Evolutionary conservation across 108 stramenopile genomes (phyloP).

Genomic region (Pseudonitzschia delicatissima): DNA sequence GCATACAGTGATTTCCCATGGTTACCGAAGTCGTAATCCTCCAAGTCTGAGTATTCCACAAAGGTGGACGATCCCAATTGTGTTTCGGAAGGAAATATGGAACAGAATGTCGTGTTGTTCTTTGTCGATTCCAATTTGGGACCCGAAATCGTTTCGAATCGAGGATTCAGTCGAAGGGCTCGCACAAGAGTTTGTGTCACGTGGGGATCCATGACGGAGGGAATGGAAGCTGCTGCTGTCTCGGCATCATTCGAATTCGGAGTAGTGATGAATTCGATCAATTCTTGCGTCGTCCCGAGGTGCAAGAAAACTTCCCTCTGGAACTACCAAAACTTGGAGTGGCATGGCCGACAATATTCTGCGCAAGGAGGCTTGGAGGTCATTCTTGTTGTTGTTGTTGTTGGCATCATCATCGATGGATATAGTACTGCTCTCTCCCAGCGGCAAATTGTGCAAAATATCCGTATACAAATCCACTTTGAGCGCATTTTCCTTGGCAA

Average conservation of each 20-base stretch:
- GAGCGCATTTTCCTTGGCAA: constrained; percentile 37
- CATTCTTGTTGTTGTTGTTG: not conserved
- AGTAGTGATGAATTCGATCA: constrained; percentile 52
- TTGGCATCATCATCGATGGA: not conserved
- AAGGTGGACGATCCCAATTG: constrained; percentile 17
- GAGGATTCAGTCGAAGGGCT: not conserved
- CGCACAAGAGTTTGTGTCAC: not conserved
- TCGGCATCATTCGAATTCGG: not conserved
- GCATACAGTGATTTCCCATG: constrained; percentile 9
- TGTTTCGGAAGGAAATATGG: constrained; percentile 9
- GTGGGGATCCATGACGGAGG: not conserved
- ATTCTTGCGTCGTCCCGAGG: constrained; percentile 72
- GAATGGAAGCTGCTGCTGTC: not conserved
- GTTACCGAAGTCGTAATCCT: constrained; percentile 11
- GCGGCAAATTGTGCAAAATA: constrained; percentile 45
- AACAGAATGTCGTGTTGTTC: constrained; percentile 10
- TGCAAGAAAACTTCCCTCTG: constrained; percentile 63
- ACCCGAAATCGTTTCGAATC: constrained; percentile 2
- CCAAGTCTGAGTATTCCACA: constrained; percentile 37
- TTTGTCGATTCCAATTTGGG: not conserved
- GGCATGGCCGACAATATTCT: constrained; percentile 33
- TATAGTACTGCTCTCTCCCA: not conserved
- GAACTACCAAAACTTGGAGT: constrained; percentile 43
- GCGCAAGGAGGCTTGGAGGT: not conserved
- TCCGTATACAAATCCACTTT: constrained; percentile 60